These are phyloP conservation scores for Phytopythium mirpurense DNA, from an alignment of 352 stramenopile genomes.

Conservation along the genomic window DNA sequence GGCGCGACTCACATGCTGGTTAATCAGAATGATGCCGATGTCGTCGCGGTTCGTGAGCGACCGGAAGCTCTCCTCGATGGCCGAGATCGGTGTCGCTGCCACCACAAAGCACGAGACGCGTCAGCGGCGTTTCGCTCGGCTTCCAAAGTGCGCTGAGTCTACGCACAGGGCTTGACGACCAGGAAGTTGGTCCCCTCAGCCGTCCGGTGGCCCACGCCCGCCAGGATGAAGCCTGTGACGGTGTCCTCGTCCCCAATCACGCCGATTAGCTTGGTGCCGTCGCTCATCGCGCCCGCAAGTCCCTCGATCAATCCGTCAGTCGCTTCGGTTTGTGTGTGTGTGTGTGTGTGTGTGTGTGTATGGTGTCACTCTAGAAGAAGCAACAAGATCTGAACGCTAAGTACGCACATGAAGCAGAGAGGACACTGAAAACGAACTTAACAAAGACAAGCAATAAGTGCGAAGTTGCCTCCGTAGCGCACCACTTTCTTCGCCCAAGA, in stretches of 20 bases:
- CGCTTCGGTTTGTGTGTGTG: not conserved
- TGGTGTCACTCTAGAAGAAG: no score
- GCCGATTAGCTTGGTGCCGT: conserved; percentile 81
- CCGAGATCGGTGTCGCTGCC: conserved; percentile 79
- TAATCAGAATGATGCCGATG: conserved; percentile 98
- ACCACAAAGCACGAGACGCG: not conserved
- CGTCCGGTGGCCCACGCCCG: conserved; percentile 94
- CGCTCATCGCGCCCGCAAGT: conserved; percentile 38
- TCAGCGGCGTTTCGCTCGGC: no score
- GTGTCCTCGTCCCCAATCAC: conserved; percentile 95
- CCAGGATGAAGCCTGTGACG: conserved; percentile 97
- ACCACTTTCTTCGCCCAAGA: not conserved
- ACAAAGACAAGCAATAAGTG: not conserved
- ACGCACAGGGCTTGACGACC: conserved; percentile 92
- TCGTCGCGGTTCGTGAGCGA: conserved; percentile 92
- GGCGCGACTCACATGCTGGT: conserved; percentile 89
- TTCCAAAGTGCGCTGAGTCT: no score
- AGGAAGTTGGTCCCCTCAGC: conserved; percentile 96
- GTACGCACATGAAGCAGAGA: not conserved
- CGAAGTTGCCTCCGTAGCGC: no score
- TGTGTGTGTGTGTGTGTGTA: no score
- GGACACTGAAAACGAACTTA: not conserved
- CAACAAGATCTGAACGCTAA: conserved; percentile 4
- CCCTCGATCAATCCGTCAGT: not conserved
- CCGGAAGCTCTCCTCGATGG: conserved; percentile 93